Conservation (phyloP, 331 rosid species). For the Pyrus hybrid region DNA sequence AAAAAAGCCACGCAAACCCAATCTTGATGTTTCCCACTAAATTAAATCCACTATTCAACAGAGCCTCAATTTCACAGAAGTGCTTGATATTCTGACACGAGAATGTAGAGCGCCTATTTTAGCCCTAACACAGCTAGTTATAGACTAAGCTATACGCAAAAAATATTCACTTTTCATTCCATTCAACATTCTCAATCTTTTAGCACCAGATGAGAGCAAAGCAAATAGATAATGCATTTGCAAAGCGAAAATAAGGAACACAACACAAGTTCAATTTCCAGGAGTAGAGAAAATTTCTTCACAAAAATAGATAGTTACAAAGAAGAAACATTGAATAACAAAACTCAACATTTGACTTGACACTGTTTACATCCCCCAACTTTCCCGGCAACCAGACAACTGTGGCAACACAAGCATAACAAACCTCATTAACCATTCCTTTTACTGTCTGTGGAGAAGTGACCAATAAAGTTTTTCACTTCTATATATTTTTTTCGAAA, state of each 20-base stretch:
- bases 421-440: background rate
- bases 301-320: background rate
- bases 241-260: background rate
- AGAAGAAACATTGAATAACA: background rate
- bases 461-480: background rate
- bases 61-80: background rate
- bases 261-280: background rate
- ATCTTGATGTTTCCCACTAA: background rate
- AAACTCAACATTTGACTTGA: background rate
- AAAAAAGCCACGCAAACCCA: slow-evolving; percentile 8
- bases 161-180: too few species aligned
- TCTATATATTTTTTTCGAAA: too few species aligned
- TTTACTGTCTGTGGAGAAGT: too few species aligned
- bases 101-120: too few species aligned
- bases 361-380: background rate
- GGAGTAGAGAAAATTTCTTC: background rate
- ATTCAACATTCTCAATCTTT: background rate
- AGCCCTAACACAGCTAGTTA: background rate
- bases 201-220: background rate
- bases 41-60: background rate
- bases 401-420: background rate
- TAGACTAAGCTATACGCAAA: background rate
- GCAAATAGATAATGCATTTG: too few species aligned
- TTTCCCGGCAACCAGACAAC: background rate
- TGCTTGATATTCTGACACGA: too few species aligned